Evolutionary conservation across 352 stramenopile species (phyloP), one percentile per base, ranked within the genome.

Genomic region (Pythium brachiatum): DNA sequence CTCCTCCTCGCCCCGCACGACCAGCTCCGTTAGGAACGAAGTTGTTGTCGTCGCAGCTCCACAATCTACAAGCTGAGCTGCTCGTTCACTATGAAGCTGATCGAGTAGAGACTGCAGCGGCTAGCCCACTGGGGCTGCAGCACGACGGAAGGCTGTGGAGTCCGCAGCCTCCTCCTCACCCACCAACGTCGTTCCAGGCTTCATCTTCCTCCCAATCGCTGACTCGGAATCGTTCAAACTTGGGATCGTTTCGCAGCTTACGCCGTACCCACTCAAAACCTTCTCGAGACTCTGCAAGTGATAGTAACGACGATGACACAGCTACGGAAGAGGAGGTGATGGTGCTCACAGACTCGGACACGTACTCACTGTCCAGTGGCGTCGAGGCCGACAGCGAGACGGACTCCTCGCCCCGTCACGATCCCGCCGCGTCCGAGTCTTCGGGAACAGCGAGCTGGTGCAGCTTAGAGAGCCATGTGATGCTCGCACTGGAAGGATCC

Each of bases 21-120:
- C 50, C 51, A 12, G 52, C 43, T 12, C 60, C 51, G 12, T 5
- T 66, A 0, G 61, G 53, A 1, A 46, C 48, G 18, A 68, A 57
- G 32, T 47, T 68, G 0, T 18, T 68, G 34, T 68, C 61, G 1
- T 21, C 77, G 2, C 75, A 83, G 25, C 32, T 88, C 2, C 53
- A 74, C 2, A 62, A 59, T 16, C 61, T 88, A 12, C 75, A 70
- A 16, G 68, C 64, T 18, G 64, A 65, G 57, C 53, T 83, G 11
- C 43, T 71, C 18, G n/a, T 31, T 16, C 46, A 61, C 18, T 36
- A 59, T 38, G 52, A 65, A 18, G 50, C 16, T 43, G 38, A 65
- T 18, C 27, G 21, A 11, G 20, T 20, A 13, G 15, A 21, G 20
- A 15, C 34, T 1, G 12, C 48, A 26, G 16, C 21, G 15, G n/a